Base-by-base conservation (phyloP, 495 filamentous ascomycete species). In the Trichocladium uniseriatum region DNA sequence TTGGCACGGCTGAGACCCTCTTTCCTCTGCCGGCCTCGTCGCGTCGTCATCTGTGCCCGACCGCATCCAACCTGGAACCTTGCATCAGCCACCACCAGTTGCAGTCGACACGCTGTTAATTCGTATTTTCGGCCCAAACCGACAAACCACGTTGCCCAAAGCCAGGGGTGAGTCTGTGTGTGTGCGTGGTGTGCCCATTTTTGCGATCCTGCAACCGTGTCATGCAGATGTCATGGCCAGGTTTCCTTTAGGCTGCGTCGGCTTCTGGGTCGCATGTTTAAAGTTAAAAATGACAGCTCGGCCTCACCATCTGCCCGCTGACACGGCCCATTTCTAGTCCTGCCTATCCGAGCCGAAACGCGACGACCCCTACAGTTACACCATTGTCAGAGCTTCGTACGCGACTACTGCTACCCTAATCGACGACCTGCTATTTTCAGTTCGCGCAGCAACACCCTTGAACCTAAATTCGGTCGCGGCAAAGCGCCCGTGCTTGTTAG, bases 1-100 rank as follows among this genome's bases (percentile, higher is more conserved):
- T 53, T 53, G 51, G 51, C 51, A 45, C 52, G 35, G 48, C 47
- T 38, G 38, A 43, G 10, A n/a, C 32, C 37, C 18, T 22, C 32
- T 47, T 53, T 43, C 38, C 24, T 18, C 41, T 34, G 41, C 38
- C 32, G 39, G 41, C 53, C 29, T 22, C 43, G 43, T 51, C 50
- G 27, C 50, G 53, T 54, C 44, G 37, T 45, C 52, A 59, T 53
- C 56, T 48, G 27, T 54, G 51, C 51, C 51, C 48, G 34, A 54
- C 51, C 47, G 18, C 53, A 43, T 38, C 43, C 6, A 19, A 27
- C 31, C 24, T 39, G 21, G 13, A 19, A 27, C 31, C 24, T 39
- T 29, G 38, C 43, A 44, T 32, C 39, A 29, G 31, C 21, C 18
- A 19, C 22, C 31, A n/a, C 43, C n/a, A n/a, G n/a, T n/a, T 34